A percentile compares a stretch with the other conserved stretches of the same genome.
phyloP scores from a whole-genome alignment of 2,329 filamentous ascomycete species.

The Hypoxylon sp. region DNA sequence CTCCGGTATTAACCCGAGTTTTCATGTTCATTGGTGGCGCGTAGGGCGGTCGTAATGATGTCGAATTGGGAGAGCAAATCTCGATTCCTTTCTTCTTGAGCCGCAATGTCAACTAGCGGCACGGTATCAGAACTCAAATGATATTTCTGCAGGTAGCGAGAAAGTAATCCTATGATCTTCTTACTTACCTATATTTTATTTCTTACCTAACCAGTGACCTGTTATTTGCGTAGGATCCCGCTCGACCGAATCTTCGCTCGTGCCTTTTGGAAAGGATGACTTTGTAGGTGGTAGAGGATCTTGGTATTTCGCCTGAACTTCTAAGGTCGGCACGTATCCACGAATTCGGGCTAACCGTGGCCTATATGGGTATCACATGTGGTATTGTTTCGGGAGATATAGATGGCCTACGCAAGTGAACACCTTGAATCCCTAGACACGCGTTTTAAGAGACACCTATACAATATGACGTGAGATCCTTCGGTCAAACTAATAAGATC shows the following conservation, averaged over 20 bases:
- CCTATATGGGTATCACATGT: too few species aligned
- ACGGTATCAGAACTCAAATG: slow-evolving; percentile 14
- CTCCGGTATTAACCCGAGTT: too few species aligned
- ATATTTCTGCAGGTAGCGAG: slow-evolving; percentile 4
- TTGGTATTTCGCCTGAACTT: slow-evolving; percentile 10
- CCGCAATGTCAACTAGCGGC: slow-evolving; percentile 19
- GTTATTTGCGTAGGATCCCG: too few species aligned
- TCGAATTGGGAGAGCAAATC: slow-evolving; percentile 11
- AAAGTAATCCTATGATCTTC: too few species aligned
- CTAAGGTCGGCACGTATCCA: too few species aligned
- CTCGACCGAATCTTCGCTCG: slow-evolving; percentile 4
- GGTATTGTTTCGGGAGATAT: too few species aligned
- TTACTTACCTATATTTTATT: too few species aligned
- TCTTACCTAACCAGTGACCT: too few species aligned
- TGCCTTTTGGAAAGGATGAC: slow-evolving; percentile 1
- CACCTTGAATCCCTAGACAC: too few species aligned
- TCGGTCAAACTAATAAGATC: slow-evolving; percentile 33
- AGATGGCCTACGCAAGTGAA: too few species aligned
- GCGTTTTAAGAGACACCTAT: slow-evolving; percentile 27
- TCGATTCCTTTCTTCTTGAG: slow-evolving; percentile 17
- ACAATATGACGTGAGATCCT: slow-evolving; percentile 38
- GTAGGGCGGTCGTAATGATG: slow-evolving; percentile 16
- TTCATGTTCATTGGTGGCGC: too few species aligned
- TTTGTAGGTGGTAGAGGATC: slow-evolving; percentile 17
- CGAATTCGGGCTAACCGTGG: too few species aligned